A percentile compares a stretch with the other conserved stretches of the same genome.
Evolutionary conservation across 2,329 filamentous ascomycete genomes (phyloP).

Genomic region (Claviceps pazoutovae): DNA sequence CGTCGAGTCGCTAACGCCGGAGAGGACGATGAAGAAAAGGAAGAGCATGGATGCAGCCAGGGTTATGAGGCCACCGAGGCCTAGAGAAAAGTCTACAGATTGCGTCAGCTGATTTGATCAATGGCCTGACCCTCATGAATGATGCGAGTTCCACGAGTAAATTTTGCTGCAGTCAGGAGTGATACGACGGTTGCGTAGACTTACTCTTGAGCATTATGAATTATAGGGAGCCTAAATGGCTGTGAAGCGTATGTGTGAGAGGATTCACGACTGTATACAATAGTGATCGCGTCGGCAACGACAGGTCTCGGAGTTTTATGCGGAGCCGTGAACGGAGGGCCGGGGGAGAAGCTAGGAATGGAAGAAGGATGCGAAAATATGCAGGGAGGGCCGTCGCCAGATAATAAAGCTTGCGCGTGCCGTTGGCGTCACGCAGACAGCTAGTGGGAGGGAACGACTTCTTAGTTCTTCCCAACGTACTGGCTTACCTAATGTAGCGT

Average conservation of each 20-base stretch:
- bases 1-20: slow-evolving; percentile 32
- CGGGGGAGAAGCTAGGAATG: neutral
- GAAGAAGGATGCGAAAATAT: neutral
- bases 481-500: too few species aligned
- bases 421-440: neutral
- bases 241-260: neutral
- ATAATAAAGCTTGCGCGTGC: neutral
- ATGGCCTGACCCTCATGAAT: neutral
- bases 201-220: slow-evolving; percentile 9
- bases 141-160: neutral
- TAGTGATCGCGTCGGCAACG: too few species aligned
- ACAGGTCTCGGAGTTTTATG: too few species aligned
- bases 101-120: neutral
- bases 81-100: slow-evolving; percentile 24
- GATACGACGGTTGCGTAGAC: neutral
- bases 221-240: neutral
- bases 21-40: slow-evolving; percentile 46
- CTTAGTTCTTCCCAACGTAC: too few species aligned
- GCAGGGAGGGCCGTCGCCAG: neutral
- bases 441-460: too few species aligned
- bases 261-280: neutral
- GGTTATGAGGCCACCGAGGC: slow-evolving; percentile 32
- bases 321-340: neutral
- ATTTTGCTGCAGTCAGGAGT: too few species aligned
- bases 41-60: slow-evolving; percentile 37